Evolutionary conservation across 1,284 basidiomycete species (phyloP).

Genomic region (Naganishia albida): DNA sequence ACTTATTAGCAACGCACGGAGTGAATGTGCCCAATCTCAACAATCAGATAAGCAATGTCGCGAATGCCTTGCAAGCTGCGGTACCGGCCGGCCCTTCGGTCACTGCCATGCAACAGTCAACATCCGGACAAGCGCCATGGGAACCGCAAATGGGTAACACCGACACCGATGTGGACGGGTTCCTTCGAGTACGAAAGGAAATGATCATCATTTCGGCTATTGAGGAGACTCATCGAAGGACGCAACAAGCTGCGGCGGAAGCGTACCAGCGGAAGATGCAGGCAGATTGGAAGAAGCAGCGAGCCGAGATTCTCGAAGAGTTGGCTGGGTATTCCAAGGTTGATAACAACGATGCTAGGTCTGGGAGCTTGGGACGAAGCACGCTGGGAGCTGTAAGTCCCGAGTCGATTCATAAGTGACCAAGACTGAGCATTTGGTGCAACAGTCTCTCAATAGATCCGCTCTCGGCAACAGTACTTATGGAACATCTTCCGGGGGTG

Average conservation of each 20-base stretch:
- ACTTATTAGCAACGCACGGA: conserved; percentile 36
- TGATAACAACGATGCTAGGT: conserved; percentile 33
- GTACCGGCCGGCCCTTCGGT: conserved; percentile 13
- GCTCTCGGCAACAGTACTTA: conserved; percentile 5
- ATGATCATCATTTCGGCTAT: conserved; percentile 91
- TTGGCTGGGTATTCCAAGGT: conserved; percentile 64
- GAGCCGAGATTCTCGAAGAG: conserved; percentile 86
- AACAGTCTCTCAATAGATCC: conserved; percentile 14
- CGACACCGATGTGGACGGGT: conserved; percentile 86
- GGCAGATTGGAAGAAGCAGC: conserved; percentile 85
- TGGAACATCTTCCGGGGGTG: conserved; percentile 25
- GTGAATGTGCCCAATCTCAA: conserved; percentile 36
- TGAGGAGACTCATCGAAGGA: conserved; percentile 82
- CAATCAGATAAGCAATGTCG: conserved; percentile 31
- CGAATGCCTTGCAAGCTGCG: conserved; percentile 23
- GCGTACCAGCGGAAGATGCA: conserved; percentile 71
- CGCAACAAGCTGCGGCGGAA: conserved; percentile 80
- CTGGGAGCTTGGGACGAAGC: conserved; percentile 33
- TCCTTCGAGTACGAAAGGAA: conserved; percentile 82
- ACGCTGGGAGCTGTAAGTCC: conserved; percentile 34
- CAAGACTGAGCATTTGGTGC: background rate
- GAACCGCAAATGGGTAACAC: conserved; percentile 64
- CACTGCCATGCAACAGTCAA: conserved; percentile 9
- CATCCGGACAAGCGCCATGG: conserved; percentile 36
- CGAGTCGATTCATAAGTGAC: background rate